Evolutionary conservation across 805 yeast genomes (phyloP).

Genomic region (Deakozyma indianensis): DNA sequence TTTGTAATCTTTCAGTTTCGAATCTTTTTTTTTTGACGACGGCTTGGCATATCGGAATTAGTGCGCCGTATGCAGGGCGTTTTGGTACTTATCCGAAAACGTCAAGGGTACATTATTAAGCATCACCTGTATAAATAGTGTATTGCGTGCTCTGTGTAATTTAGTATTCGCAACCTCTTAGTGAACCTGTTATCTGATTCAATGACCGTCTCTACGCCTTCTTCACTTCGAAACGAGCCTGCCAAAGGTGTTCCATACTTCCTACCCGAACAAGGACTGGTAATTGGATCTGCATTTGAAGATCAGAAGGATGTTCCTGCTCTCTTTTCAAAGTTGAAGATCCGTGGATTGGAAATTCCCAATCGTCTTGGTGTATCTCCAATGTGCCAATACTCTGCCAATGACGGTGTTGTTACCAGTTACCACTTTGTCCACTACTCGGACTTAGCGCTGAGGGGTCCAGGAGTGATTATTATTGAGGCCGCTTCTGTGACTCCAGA

Average conservation of each 20-base stretch:
- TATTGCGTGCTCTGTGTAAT: no score
- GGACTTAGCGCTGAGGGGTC: conserved; percentile 28
- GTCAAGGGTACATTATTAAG: no score
- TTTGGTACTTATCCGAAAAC: no score
- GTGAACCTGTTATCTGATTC: no score
- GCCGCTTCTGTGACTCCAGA: conserved; percentile 27
- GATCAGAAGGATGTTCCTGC: conserved; percentile 19
- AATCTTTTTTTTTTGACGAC: no score
- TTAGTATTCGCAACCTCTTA: no score
- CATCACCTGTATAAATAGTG: no score
- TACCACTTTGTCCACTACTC: conserved; percentile 9
- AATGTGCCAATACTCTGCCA: conserved; percentile 33
- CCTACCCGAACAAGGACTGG: not conserved
- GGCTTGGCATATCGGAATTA: no score
- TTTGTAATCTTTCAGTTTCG: no score
- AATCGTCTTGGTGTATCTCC: conserved; percentile 41
- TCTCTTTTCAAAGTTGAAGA: conserved; percentile 30
- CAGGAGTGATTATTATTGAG: conserved; percentile 35
- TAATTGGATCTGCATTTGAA: not conserved
- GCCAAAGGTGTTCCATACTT: not conserved
- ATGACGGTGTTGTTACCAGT: conserved; percentile 27
- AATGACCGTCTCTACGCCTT: no score
- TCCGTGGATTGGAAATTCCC: conserved; percentile 26
- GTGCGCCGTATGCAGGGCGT: no score
- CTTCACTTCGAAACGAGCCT: no score